These are phyloP conservation scores for Euphorbia pulcherrima DNA, from an alignment of 345 rosid species.

Conservation along the genomic window DNA sequence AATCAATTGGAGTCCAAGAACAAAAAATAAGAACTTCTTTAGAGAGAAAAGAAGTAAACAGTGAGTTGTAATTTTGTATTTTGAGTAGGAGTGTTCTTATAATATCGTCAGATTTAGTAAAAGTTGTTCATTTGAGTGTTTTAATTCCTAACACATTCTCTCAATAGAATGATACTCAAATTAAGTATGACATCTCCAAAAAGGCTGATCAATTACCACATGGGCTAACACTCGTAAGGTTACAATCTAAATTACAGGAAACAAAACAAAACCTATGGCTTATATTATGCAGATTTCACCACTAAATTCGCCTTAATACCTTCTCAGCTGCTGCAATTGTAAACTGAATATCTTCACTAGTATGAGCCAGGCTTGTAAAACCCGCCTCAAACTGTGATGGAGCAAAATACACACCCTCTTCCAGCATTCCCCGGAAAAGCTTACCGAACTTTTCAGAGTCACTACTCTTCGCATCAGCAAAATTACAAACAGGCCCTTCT, in stretches of 20 bases:
- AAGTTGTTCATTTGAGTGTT: too few relatives aligned
- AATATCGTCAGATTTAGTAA: too few relatives aligned
- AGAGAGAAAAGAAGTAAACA: too few relatives aligned
- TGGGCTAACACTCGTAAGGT: too few relatives aligned
- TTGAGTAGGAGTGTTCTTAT: not conserved
- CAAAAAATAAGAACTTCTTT: too few relatives aligned
- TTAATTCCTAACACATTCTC: constrained; percentile 14
- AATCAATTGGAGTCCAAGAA: too few relatives aligned
- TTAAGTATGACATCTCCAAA: constrained; percentile 11
- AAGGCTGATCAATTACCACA: constrained; percentile 8
- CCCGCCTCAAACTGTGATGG: constrained; percentile 97
- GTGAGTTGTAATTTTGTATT: too few relatives aligned
- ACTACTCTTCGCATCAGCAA: constrained; percentile 77
- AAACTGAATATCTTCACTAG: constrained; percentile 59
- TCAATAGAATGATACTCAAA: not conserved
- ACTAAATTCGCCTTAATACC: constrained; percentile 60
- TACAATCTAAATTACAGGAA: not conserved
- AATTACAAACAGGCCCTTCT: constrained; percentile 77
- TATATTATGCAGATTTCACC: not conserved
- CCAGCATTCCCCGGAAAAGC: constrained; percentile 74
- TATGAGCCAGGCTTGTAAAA: constrained; percentile 88
- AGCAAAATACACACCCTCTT: constrained; percentile 94
- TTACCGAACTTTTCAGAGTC: constrained; percentile 74
- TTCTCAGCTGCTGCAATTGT: constrained; percentile 81
- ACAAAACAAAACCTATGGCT: too few relatives aligned